Conservation (phyloP, 495 filamentous ascomycete genomes). For the Penicillium longicatenatum region DNA sequence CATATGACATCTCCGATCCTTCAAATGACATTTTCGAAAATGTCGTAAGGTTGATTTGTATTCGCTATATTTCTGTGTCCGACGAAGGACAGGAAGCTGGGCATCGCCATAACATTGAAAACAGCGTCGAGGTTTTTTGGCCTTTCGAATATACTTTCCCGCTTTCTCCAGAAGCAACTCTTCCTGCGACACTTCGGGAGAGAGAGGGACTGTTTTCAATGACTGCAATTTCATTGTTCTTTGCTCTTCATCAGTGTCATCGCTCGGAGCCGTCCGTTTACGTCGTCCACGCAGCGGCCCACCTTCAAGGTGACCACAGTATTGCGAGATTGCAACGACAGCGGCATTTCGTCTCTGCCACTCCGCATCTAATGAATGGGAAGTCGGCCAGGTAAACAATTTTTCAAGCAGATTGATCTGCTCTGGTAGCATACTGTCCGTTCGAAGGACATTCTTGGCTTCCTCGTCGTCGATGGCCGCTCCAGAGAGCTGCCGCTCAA, state of each 20-base stretch:
- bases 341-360: conserved; percentile 27
- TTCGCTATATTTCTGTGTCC: too few species aligned
- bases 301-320: conserved; percentile 28
- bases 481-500: conserved; percentile 26
- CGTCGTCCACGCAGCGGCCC: conserved; percentile 26
- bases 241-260: not conserved
- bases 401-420: conserved; percentile 28
- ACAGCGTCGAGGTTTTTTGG: conserved; percentile 14
- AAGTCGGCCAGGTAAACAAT: conserved; percentile 32
- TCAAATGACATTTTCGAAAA: conserved; percentile 17
- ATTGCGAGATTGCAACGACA: conserved; percentile 19
- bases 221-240: too few species aligned
- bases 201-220: conserved; percentile 14
- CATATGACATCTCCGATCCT: conserved; percentile 19
- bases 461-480: conserved; percentile 20
- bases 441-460: conserved; percentile 20
- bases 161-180: conserved; percentile 7
- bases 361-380: conserved; percentile 26
- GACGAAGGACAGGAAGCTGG: too few species aligned
- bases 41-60: conserved; percentile 6
- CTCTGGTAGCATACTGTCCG: conserved; percentile 20
- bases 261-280: conserved; percentile 23
- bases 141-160: conserved; percentile 13
- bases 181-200: conserved; percentile 14
- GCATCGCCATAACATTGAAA: conserved; percentile 13